Conservation (phyloP, 2,329 filamentous ascomycete species). For the Curvularia verruculosa region DNA sequence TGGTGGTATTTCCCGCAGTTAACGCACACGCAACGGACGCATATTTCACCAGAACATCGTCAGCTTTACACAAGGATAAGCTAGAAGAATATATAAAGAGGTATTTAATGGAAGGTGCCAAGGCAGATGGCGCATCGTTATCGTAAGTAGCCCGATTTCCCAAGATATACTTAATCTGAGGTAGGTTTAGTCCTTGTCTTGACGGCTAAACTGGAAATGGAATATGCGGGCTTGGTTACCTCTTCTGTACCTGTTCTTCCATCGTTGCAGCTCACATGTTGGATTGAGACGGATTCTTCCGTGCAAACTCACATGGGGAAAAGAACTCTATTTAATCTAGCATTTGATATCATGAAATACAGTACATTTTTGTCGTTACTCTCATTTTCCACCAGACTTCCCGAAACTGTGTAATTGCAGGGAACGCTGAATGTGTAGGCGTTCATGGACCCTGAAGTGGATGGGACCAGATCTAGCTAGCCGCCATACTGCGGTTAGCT, state of each 20-base stretch:
- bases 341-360: not conserved
- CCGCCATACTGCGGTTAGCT: not conserved
- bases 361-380: not conserved
- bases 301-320: not conserved
- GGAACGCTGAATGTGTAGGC: not conserved
- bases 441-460: not conserved
- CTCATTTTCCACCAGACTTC: not conserved
- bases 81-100: not conserved
- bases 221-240: not conserved
- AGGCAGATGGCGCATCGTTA: conserved; percentile 23
- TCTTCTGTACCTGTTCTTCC: not conserved
- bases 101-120: conserved; percentile 9
- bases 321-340: not conserved
- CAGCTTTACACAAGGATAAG: not conserved
- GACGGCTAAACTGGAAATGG: not conserved
- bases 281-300: not conserved
- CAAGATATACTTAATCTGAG: not conserved
- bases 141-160: conserved; percentile 15
- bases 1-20: not conserved
- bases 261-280: not conserved
- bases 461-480: not conserved
- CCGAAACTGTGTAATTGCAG: not conserved
- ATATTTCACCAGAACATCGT: not conserved
- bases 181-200: not conserved
- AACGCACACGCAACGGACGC: not conserved